Conservation (phyloP, 2,329 filamentous ascomycete species). For the Tolypocladium album region DNA sequence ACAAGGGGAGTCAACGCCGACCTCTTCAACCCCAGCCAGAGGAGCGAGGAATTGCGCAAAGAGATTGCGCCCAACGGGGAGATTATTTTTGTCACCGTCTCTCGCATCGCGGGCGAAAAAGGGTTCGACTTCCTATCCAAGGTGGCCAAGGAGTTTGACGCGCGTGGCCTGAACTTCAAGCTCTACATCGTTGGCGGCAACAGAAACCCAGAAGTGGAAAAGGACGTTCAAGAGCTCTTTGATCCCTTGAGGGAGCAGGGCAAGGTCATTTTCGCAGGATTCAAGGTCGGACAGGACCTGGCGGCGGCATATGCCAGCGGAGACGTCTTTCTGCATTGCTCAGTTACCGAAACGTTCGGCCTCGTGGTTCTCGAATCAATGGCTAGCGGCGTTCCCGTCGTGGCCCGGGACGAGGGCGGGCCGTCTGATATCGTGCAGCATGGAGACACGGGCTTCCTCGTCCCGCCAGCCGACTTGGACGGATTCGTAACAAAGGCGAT, state of each 20-base stretch:
- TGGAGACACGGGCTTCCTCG: slow-evolving; percentile 48
- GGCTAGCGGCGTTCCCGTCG: slow-evolving; percentile 58
- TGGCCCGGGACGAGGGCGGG: slow-evolving; percentile 59
- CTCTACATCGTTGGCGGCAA: slow-evolving; percentile 60
- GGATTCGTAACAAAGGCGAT: slow-evolving; percentile 44
- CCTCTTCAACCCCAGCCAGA: slow-evolving; percentile 44
- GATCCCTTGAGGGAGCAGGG: slow-evolving; percentile 32
- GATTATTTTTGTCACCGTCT: slow-evolving; percentile 55
- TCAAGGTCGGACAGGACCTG: slow-evolving; percentile 48
- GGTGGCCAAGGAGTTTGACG: slow-evolving; percentile 42
- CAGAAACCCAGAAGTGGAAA: slow-evolving; percentile 50
- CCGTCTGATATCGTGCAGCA: slow-evolving; percentile 57
- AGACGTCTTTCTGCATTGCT: slow-evolving; percentile 63
- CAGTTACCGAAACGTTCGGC: slow-evolving; percentile 61
- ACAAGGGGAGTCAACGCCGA: slow-evolving; percentile 55
- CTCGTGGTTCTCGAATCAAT: slow-evolving; percentile 61
- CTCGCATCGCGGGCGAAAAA: slow-evolving; percentile 58
- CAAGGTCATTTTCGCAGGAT: slow-evolving; percentile 56
- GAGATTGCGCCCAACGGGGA: slow-evolving; percentile 51
- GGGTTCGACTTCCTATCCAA: slow-evolving; percentile 57
- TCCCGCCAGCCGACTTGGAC: slow-evolving; percentile 47
- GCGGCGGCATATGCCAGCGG: slow-evolving; percentile 58
- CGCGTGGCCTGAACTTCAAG: slow-evolving; percentile 46
- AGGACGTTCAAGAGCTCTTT: slow-evolving; percentile 51
- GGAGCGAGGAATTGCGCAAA: slow-evolving; percentile 39